These are phyloP conservation scores for Pseudozyma tsukubaensis DNA, from an alignment of 1,284 basidiomycete genomes.

Conservation along the genomic window DNA sequence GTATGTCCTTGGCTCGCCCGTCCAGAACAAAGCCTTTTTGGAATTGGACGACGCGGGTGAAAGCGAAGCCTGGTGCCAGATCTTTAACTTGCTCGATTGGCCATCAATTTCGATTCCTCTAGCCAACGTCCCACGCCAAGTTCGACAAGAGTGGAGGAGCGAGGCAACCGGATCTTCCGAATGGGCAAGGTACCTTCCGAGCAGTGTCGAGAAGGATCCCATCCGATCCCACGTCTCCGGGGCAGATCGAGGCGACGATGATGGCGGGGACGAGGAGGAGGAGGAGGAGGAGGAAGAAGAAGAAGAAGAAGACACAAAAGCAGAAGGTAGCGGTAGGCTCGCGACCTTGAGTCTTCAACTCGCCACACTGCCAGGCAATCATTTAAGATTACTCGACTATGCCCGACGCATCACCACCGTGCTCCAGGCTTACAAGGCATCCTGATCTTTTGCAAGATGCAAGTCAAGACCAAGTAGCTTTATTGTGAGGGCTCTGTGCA, in stretches of 20 bases:
- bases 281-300: not conserved
- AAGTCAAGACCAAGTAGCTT: not conserved
- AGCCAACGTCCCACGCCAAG: not conserved
- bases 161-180: not conserved
- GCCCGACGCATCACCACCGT: constrained; percentile 7
- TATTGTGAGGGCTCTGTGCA: no score
- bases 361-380: constrained; percentile 21
- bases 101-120: constrained; percentile 31
- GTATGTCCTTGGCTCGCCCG: constrained; percentile 24
- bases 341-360: constrained; percentile 30
- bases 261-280: not conserved
- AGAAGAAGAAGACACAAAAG: not conserved
- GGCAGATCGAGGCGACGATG: no score
- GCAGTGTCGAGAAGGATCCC: constrained; percentile 1
- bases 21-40: constrained; percentile 7
- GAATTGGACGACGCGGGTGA: constrained; percentile 17
- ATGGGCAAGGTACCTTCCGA: constrained; percentile 9
- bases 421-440: no score
- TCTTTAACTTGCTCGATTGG: constrained; percentile 45
- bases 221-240: not conserved
- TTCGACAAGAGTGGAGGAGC: not conserved
- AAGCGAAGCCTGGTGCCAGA: constrained; percentile 40
- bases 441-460: not conserved
- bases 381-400: constrained; percentile 22
- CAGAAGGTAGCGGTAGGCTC: not conserved